Percentiles rank a stretch among this genome's conserved stretches.
phyloP scores from a whole-genome alignment of 768 basidiomycete species.

The Termitomyces sp. region DNA sequence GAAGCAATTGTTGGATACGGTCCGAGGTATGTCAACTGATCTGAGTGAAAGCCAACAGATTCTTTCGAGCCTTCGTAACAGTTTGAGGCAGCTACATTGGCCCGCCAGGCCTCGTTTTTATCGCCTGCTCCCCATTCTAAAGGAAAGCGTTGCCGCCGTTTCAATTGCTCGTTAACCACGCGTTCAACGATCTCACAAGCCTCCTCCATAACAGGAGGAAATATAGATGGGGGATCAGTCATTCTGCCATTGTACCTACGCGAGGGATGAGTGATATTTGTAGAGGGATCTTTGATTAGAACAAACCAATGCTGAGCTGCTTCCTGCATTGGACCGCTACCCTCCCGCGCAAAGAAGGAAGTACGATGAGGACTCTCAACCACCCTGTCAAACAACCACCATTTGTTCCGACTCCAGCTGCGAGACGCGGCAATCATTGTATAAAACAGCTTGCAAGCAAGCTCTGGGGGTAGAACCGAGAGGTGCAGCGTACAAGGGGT shows the following conservation, averaged over 20 bases:
- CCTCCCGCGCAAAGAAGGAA: constrained; percentile 66
- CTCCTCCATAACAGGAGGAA: constrained; percentile 73
- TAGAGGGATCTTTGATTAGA: neutral
- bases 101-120: constrained; percentile 51
- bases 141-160: constrained; percentile 54
- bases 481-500: constrained; percentile 76
- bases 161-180: constrained; percentile 70
- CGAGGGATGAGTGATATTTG: constrained; percentile 6
- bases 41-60: constrained; percentile 80
- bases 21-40: constrained; percentile 78
- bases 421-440: constrained; percentile 62
- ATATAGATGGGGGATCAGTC: constrained; percentile 53
- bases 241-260: constrained; percentile 77
- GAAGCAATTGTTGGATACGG: constrained; percentile 87
- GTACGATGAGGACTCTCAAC: constrained; percentile 87
- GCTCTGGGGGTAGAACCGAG: constrained; percentile 67
- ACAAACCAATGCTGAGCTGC: constrained; percentile 74
- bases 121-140: constrained; percentile 61
- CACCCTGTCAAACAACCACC: constrained; percentile 81
- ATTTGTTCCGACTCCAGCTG: constrained; percentile 70
- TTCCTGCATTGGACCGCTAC: constrained; percentile 60
- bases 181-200: constrained; percentile 71
- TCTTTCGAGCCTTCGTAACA: constrained; percentile 83
- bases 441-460: constrained; percentile 76
- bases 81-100: constrained; percentile 85